Conservation (phyloP, 23 red algal genomes). For the Gracilaria domingensis region DNA sequence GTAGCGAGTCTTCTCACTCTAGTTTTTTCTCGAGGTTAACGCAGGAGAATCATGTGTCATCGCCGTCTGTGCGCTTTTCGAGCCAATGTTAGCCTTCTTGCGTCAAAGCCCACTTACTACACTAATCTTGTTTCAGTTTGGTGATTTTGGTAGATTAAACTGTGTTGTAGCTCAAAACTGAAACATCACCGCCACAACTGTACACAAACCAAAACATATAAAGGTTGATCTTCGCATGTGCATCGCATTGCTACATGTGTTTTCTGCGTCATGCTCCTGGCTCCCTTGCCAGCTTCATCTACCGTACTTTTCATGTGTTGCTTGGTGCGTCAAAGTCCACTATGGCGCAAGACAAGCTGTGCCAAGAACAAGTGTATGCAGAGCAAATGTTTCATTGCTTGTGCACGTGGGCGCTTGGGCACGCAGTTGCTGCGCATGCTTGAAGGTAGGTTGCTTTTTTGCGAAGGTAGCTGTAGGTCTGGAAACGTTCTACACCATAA, state of each 20-base stretch:
- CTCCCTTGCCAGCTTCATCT: too few species aligned
- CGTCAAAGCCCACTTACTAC: conserved; percentile 15
- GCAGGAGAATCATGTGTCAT: conserved; percentile 23
- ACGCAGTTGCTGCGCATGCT: too few species aligned
- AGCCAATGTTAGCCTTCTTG: background rate
- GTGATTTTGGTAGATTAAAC: conserved; percentile 3
- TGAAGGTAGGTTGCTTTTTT: background rate
- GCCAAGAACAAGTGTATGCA: background rate
- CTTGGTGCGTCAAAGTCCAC: background rate
- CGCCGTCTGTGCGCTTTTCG: conserved; percentile 8
- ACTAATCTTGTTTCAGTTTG: conserved; percentile 28
- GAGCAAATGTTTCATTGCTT: background rate
- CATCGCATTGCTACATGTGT: too few species aligned
- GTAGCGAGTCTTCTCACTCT: conserved; percentile 38
- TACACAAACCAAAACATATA: background rate
- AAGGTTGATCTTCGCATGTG: background rate
- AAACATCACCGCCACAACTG: background rate
- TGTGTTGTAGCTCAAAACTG: conserved; percentile 12
- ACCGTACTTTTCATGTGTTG: too few species aligned
- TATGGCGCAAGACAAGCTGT: background rate
- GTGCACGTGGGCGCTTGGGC: too few species aligned
- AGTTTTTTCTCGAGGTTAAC: conserved; percentile 43
- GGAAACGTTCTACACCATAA: background rate
- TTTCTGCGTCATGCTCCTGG: background rate
- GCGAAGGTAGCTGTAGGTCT: background rate